Base-by-base conservation (phyloP, 176 grass and related monocot genomes). In the Avena eriantha region DNA sequence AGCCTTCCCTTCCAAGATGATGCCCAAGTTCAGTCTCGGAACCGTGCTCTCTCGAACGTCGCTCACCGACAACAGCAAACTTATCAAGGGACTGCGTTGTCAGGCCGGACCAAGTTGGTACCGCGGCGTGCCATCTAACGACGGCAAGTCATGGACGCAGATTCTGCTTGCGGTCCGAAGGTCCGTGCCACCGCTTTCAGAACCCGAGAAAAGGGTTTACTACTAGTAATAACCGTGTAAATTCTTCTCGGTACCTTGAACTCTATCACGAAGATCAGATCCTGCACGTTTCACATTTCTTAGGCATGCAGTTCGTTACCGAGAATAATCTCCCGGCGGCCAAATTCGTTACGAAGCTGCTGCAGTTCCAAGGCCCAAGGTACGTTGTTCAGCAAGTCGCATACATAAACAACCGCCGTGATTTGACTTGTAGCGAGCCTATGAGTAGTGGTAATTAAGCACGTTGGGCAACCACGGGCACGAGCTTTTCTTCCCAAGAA, bases 1-100 rank as follows among this genome's bases (percentile, higher is more conserved):
- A 31, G 22, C 68, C 70, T 83, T 84, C 81, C 10, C 5, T 33
- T 8, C 23, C 15, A 88, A 78, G 72, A 57, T 57, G 12, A 26
- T 49, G 70, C 29, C 80, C 18, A 64, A 41, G 50, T 3, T 19
- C 5, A n/a, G 5, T 22, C 29, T 29, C 4, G 29, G 26, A 56
- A 35, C 33, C 33, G 21, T 19, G 75, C 17, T 57, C 75, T 77
- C 29, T 57, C 18, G 14, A 29, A 29, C 29, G 29, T 29, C 29
- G 47, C 73, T 33, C 53, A 47, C 69, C 41, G 46, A 10, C 69
- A 46, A 73, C 41, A 6, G 12, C 70, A 14, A 51, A 26, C 24
- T 48, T 18, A 82, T 59, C 46, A n/a, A 9, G 33, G 41, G 29
- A 18, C 19, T 47, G 16, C 2, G 29, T 29, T 29, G 29, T 29